Evolutionary conservation across 2,329 filamentous ascomycete species (phyloP).

Genomic region (Sphaerulina vaccinii): DNA sequence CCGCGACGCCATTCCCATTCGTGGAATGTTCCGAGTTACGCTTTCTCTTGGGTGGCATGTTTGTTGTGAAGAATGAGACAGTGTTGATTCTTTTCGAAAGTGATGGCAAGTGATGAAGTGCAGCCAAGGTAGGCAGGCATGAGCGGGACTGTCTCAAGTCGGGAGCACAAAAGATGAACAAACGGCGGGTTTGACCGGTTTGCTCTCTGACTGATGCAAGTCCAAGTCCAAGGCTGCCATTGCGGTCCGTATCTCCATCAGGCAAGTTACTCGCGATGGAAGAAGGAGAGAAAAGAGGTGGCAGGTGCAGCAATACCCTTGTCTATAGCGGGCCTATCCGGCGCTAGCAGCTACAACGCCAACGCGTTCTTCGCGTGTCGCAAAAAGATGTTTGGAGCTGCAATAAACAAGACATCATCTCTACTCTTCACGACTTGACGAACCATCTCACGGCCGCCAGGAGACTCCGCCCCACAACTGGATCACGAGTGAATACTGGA

Average conservation of each 20-base stretch:
- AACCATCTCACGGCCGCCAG: neutral
- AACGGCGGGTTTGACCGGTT: slow-evolving; percentile 12
- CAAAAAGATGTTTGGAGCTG: neutral
- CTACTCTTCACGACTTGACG: slow-evolving; percentile 2
- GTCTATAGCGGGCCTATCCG: neutral
- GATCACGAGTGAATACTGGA: too few relatives aligned
- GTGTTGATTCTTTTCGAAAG: neutral
- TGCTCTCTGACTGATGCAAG: neutral
- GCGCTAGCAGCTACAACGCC: neutral
- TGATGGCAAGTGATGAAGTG: slow-evolving; percentile 16
- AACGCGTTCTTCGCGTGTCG: neutral
- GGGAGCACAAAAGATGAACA: slow-evolving; percentile 11
- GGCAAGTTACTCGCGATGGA: neutral
- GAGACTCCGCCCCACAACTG: too few relatives aligned
- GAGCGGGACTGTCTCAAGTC: slow-evolving; percentile 7
- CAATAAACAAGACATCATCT: neutral
- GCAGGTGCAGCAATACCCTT: neutral
- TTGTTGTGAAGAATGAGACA: neutral
- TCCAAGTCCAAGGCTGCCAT: slow-evolving; percentile 1
- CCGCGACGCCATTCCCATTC: slow-evolving; percentile 42
- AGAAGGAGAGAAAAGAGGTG: neutral
- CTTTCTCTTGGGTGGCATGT: slow-evolving; percentile 30
- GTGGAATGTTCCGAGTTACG: slow-evolving; percentile 19
- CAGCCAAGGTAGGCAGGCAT: slow-evolving; percentile 1
- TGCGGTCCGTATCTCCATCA: slow-evolving; percentile 1